phyloP scores from a whole-genome alignment of 75 land plant genomes.

The Isoetes taiwanensis region DNA sequence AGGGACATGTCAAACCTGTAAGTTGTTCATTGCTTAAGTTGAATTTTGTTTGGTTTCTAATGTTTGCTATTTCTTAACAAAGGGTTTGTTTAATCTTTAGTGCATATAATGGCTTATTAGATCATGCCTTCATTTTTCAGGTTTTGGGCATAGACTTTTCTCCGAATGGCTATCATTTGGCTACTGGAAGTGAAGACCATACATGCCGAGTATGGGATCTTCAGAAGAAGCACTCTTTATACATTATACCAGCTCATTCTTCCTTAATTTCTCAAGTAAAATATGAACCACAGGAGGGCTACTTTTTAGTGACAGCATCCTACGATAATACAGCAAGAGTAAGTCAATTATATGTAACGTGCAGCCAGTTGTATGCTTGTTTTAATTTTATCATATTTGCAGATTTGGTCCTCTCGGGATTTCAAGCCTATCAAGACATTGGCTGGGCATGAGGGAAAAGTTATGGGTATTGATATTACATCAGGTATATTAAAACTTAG shows the following conservation, averaged over 20 bases:
- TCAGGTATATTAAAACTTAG: slow-evolving; percentile 42
- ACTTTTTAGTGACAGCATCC: slow-evolving; percentile 73
- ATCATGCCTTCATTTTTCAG: slow-evolving; percentile 30
- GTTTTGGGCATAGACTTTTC: slow-evolving; percentile 78
- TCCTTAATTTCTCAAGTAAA: slow-evolving; percentile 90
- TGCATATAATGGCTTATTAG: background rate
- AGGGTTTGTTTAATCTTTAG: background rate
- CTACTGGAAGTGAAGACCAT: slow-evolving; percentile 93
- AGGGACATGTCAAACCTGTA: slow-evolving; percentile 98
- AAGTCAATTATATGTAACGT: too few species aligned
- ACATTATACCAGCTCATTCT: slow-evolving; percentile 87
- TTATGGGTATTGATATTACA: slow-evolving; percentile 59
- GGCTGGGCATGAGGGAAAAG: slow-evolving; percentile 86
- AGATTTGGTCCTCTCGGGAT: slow-evolving; percentile 93
- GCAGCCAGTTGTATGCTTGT: too few species aligned
- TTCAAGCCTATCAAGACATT: slow-evolving; percentile 82
- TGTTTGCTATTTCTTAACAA: background rate
- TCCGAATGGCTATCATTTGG: slow-evolving; percentile 88
- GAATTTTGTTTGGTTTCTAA: background rate
- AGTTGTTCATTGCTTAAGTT: slow-evolving; percentile 8
- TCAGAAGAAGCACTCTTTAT: slow-evolving; percentile 57
- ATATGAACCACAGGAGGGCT: slow-evolving; percentile 89
- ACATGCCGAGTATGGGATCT: slow-evolving; percentile 94
- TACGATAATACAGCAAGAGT: slow-evolving; percentile 90
- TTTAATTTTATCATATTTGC: slow-evolving; percentile 1